Evolutionary conservation across 106 monocot species (phyloP), one percentile per base, ranked within the genome.

Genomic region (Allium fistulosum): DNA sequence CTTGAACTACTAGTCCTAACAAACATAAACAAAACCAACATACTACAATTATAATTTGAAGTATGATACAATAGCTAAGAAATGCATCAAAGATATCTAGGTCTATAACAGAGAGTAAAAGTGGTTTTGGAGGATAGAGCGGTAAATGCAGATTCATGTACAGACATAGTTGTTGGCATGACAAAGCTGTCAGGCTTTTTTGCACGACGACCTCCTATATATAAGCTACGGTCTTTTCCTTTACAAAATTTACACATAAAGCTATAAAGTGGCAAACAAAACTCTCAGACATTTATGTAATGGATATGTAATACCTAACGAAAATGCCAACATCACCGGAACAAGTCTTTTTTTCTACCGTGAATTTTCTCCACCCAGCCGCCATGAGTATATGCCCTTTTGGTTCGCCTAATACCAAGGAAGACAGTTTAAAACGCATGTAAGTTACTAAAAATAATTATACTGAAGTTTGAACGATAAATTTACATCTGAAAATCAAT

Each of bases 201-300:
- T 53, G 61, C 72, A 47, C 62, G 78, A 26, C 78, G 72, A 78
- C 72, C 62, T n/a, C 72, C 78, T 57, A 78, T 68, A 55, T 60
- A 49, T n/a, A 72, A 62, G 53, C 73, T 61, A 45, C 72, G 61
- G 26, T 66, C 66, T 68, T 60, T 66, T 48, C 72, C 72, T 73
- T 71, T 78, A 72, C 68, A 69, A 2, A 57, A 57, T 2, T 1
- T 6, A 37, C 15, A 55, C 7, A 26, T 68, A 53, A 37, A 37
- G 37, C 37, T 2, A 37, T 37, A 37, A 37, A 37, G 0, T 37
- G 4, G 5, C 37, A 4, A 37, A 37, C 37, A 37, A 2, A 37
- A 37, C 37, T 37, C 5, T 37, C 2, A 37, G 37, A 37, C 5
- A 37, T 37, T 37, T 37, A 5, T 37, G 5, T 37, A 37, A 5